Evolutionary conservation across 2,329 filamentous ascomycete genomes (phyloP), one percentile per base, ranked within the genome.

Genomic region (Talaromyces albobiverticillius): DNA sequence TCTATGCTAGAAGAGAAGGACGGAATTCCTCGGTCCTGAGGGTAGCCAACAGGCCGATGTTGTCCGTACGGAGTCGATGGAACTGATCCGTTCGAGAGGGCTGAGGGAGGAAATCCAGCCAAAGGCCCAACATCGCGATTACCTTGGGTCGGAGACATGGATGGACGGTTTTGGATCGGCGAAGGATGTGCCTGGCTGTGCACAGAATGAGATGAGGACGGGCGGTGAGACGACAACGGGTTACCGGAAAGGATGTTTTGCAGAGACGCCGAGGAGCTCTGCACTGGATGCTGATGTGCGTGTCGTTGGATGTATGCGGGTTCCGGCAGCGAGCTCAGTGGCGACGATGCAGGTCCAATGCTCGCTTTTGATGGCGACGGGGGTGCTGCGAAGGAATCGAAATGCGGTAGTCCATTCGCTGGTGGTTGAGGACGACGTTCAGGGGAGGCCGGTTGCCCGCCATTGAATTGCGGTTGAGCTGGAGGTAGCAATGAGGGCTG

Each of bases 91-190:
- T 45, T 45, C 20, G 63, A 58, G 14, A 65, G 61, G 14, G 71
- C 72, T 22, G 63, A 58, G 14, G 66, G 61, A n/a, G 71, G 72
- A 40, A 77, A 71, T 8, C 75, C 74, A 18, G 73, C 74, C 42
- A 77, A 65, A 48, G 71, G 73, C 3, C 74, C 74, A 43, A 77
- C 64, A 62, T 81, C 70, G 67, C 76, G 64, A 64, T 81, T 69
- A 53, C 79, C 69, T 68, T 80, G 63, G 53, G 79, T 75, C 20
- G 76, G 76, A 18, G 76, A 78, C 69, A 78, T 76, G 1, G 74
- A 72, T 1, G 75, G 74, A 13, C 70, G 71, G 53, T 76, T 76
- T 45, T 76, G 69, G 18, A 76, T 69, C 16, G 74, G 73, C 7
- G 74, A 76, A 13, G 66, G 63, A 31, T 67, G 61, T 22, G 45